These are phyloP conservation scores for Fusarium sarcochroum DNA, from an alignment of 2,329 filamentous ascomycete genomes.

Conservation along the genomic window DNA sequence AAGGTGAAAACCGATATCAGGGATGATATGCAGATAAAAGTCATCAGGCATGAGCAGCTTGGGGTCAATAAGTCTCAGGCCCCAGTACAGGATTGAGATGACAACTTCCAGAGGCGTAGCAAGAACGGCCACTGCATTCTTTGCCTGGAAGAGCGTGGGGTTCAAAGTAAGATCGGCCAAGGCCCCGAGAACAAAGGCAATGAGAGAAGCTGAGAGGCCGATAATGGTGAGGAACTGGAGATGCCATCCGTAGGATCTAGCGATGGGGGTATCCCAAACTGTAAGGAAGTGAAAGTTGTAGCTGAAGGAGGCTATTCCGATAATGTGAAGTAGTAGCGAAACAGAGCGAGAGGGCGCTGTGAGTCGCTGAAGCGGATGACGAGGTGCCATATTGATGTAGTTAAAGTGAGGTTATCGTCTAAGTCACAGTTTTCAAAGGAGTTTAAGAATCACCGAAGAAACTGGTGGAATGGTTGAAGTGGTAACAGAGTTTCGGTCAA, in stretches of 20 bases:
- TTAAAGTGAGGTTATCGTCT: neutral
- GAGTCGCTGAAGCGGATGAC: slow-evolving; percentile 76
- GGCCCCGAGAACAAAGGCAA: slow-evolving; percentile 73
- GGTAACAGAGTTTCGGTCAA: neutral
- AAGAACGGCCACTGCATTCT: slow-evolving; percentile 76
- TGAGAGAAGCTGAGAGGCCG: slow-evolving; percentile 72
- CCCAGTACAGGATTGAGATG: slow-evolving; percentile 81
- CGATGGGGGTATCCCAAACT: slow-evolving; percentile 65
- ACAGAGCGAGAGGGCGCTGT: slow-evolving; percentile 73
- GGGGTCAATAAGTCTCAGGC: slow-evolving; percentile 70
- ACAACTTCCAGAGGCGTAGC: slow-evolving; percentile 79
- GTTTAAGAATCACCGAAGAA: neutral
- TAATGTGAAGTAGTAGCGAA: slow-evolving; percentile 73
- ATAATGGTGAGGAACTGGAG: slow-evolving; percentile 83
- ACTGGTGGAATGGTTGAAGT: neutral
- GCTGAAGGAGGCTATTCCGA: slow-evolving; percentile 66
- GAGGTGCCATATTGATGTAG: slow-evolving; percentile 53
- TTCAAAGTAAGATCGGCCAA: slow-evolving; percentile 75
- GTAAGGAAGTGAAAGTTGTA: slow-evolving; percentile 68
- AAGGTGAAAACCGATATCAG: slow-evolving; percentile 76
- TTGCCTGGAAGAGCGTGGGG: slow-evolving; percentile 71
- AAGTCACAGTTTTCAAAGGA: neutral
- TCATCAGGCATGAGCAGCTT: slow-evolving; percentile 67
- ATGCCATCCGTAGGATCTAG: slow-evolving; percentile 75
- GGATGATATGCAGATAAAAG: slow-evolving; percentile 66